Evolutionary conservation across 1,139 yeast genomes (phyloP).

Genomic region (Candida buenavistaensis): DNA sequence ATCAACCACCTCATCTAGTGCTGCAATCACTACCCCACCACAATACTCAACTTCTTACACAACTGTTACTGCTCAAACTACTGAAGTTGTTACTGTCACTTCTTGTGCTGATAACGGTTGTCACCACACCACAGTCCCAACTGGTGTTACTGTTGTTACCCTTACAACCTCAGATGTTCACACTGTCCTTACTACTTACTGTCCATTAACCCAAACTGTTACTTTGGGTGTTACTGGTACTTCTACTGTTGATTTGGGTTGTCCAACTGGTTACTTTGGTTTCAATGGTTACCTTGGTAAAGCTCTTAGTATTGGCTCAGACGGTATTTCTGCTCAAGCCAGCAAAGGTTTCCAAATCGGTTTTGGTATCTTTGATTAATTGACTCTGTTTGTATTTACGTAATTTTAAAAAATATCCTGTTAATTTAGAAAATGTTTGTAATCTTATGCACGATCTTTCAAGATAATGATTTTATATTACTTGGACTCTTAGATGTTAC

Average conservation of each 20-base stretch:
- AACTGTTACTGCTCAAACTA: constrained; percentile 17
- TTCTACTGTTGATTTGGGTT: constrained; percentile 1
- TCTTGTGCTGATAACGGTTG: constrained; percentile 42
- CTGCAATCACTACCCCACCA: background rate
- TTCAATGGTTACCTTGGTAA: constrained; percentile 1
- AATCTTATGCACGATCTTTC: too few relatives aligned
- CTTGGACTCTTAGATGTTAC: too few relatives aligned
- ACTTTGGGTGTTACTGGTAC: constrained; percentile 2
- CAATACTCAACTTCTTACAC: constrained; percentile 5
- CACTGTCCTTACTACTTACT: constrained; percentile 18
- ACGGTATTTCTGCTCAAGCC: background rate
- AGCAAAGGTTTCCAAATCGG: background rate
- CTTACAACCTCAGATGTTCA: constrained; percentile 24
- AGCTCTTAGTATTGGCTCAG: background rate
- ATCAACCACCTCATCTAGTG: background rate
- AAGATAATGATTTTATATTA: too few relatives aligned
- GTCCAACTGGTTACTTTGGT: constrained; percentile 1
- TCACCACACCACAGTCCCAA: constrained; percentile 28
- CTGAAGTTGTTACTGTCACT: constrained; percentile 41
- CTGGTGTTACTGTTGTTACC: constrained; percentile 27
- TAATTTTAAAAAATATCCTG: too few relatives aligned
- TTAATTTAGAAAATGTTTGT: too few relatives aligned
- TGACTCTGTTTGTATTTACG: too few relatives aligned
- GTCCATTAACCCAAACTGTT: constrained; percentile 18
- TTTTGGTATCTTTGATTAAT: background rate